Conservation (phyloP, 2,329 filamentous ascomycete species). For the Mycosphaerella arachidis region DNA sequence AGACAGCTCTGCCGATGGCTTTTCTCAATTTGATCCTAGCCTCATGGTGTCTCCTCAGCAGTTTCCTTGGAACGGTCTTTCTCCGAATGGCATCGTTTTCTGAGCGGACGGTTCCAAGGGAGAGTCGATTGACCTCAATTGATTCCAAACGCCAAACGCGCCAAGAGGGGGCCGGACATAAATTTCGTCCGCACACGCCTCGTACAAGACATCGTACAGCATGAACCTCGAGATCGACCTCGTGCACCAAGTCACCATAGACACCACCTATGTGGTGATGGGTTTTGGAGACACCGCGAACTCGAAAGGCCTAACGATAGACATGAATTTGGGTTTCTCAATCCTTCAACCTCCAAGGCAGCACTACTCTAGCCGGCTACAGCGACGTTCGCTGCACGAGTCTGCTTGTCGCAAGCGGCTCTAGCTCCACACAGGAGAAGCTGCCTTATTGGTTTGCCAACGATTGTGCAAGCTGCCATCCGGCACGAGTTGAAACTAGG, state of each 20-base stretch:
- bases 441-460: no score
- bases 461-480: no score
- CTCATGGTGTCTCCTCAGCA: conserved; percentile 27
- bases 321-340: no score
- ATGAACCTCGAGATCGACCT: not conserved
- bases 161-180: not conserved
- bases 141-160: not conserved
- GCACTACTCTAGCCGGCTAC: no score
- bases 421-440: no score
- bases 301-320: not conserved
- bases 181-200: not conserved
- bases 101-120: conserved; percentile 6
- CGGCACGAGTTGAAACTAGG: no score
- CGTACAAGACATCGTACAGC: not conserved
- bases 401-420: no score
- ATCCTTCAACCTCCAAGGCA: no score
- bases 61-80: conserved; percentile 24
- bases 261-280: not conserved
- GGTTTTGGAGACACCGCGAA: not conserved
- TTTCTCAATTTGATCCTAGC: conserved; percentile 27
- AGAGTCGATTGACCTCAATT: not conserved
- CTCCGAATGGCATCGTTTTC: conserved; percentile 27
- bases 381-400: no score
- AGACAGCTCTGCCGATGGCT: conserved; percentile 27
- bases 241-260: not conserved